phyloP scores from a whole-genome alignment of 2,329 filamentous ascomycete species.

The Emergomyces orientalis region DNA sequence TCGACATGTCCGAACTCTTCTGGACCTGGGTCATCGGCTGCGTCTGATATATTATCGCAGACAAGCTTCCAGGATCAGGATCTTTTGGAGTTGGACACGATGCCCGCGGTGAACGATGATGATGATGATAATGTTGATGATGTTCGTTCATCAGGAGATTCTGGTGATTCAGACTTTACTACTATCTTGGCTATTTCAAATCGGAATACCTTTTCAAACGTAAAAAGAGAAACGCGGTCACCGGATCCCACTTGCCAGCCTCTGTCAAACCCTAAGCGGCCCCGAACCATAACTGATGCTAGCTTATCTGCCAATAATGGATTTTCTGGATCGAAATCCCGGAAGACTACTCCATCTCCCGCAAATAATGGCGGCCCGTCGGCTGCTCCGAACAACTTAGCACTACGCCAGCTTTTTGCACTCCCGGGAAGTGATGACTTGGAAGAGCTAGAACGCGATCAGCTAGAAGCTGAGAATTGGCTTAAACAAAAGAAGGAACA shows the following conservation, averaged over 20 bases:
- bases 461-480: constrained; percentile 25
- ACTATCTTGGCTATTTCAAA: neutral
- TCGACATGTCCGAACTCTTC: neutral
- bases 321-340: constrained; percentile 1
- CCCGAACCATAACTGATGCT: neutral
- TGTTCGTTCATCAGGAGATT: neutral
- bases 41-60: neutral
- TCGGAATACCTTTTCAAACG: neutral
- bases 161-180: neutral
- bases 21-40: neutral
- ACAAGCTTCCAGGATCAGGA: neutral
- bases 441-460: constrained; percentile 23
- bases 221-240: neutral
- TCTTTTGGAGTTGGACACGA: neutral
- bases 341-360: constrained; percentile 6
- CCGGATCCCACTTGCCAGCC: neutral
- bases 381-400: neutral
- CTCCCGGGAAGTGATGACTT: constrained; percentile 21
- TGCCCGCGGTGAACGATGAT: too few species aligned
- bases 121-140: neutral
- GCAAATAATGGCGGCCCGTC: neutral
- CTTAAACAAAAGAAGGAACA: constrained; percentile 25
- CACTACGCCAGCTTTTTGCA: constrained; percentile 21
- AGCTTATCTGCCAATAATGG: neutral
- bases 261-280: neutral